phyloP scores from a whole-genome alignment of 208 protist species.

The Trypanosoma congolense region DNA sequence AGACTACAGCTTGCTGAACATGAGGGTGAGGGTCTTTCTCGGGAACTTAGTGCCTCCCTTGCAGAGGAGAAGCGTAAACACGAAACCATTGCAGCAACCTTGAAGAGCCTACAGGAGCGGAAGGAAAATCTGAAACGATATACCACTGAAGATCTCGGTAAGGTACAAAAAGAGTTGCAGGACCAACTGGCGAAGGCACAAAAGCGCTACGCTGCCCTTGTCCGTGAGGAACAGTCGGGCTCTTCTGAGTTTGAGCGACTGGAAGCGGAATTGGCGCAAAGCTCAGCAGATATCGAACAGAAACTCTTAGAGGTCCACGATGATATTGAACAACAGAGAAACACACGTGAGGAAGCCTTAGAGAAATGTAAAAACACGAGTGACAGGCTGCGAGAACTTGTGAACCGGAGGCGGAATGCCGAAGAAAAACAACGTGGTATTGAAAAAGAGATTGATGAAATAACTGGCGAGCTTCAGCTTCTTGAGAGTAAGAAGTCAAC shows the following conservation, averaged over 20 bases:
- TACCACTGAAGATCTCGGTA: conserved; percentile 31
- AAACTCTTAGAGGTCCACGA: conserved; percentile 55
- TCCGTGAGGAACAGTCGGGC: conserved; percentile 42
- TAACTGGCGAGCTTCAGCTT: conserved; percentile 62
- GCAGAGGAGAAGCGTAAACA: conserved; percentile 21
- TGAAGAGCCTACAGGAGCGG: conserved; percentile 28
- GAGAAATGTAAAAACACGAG: conserved; percentile 29
- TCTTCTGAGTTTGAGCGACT: conserved; percentile 62
- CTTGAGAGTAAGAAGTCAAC: conserved; percentile 50
- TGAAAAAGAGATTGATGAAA: conserved; percentile 76
- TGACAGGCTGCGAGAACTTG: conserved; percentile 39
- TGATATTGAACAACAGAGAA: conserved; percentile 48
- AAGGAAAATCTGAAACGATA: conserved; percentile 35
- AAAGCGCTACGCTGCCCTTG: conserved; percentile 30
- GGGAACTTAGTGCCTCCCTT: conserved; percentile 42
- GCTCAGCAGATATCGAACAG: conserved; percentile 38
- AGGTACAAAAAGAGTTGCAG: conserved; percentile 39
- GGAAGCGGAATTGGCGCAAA: conserved; percentile 75
- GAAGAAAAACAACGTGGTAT: conserved; percentile 53
- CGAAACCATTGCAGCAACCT: conserved; percentile 23
- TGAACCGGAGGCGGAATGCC: conserved; percentile 26
- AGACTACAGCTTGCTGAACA: conserved; percentile 33
- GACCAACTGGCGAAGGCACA: conserved; percentile 50
- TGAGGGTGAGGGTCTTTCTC: conserved; percentile 18
- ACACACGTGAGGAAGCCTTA: conserved; percentile 27